Conservation (phyloP, 495 filamentous ascomycete species). For the Cercophora sp. region DNA sequence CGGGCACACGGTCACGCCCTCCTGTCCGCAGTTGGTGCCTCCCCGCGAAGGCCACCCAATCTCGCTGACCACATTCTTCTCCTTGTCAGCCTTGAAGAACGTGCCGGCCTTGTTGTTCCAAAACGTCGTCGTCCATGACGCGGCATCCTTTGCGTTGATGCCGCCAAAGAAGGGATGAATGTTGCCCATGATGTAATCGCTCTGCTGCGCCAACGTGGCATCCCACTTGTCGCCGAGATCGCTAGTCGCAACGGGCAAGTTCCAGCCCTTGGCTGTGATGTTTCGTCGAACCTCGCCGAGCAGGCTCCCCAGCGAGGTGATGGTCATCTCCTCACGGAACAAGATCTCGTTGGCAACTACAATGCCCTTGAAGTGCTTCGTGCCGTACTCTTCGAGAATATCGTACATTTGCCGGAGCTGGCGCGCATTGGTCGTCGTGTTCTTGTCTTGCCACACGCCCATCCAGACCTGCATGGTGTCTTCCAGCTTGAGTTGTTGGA, state of each 20-base stretch:
- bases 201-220: conserved; percentile 54
- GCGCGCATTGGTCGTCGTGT: conserved; percentile 76
- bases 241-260: conserved; percentile 77
- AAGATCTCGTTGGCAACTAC: conserved; percentile 95
- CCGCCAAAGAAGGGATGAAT: conserved; percentile 97
- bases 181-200: conserved; percentile 93
- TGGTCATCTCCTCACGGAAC: conserved; percentile 70
- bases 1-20: conserved; percentile 45
- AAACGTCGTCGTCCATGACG: conserved; percentile 80
- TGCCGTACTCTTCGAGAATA: conserved; percentile 65
- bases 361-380: conserved; percentile 70
- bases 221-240: conserved; percentile 93
- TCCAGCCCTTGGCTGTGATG: conserved; percentile 59
- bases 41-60: conserved; percentile 89
- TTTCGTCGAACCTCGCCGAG: conserved; percentile 66
- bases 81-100: conserved; percentile 53
- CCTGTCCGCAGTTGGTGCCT: conserved; percentile 70
- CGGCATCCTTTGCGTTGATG: conserved; percentile 60
- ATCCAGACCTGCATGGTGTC: conserved; percentile 85
- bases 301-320: conserved; percentile 57
- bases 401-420: conserved; percentile 79
- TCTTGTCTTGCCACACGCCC: conserved; percentile 88
- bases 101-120: conserved; percentile 66
- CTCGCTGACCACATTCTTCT: conserved; percentile 74
- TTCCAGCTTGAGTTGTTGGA: conserved; percentile 66